phyloP scores from a whole-genome alignment of 148 eudicot species.

The Polygonum maritimum region DNA sequence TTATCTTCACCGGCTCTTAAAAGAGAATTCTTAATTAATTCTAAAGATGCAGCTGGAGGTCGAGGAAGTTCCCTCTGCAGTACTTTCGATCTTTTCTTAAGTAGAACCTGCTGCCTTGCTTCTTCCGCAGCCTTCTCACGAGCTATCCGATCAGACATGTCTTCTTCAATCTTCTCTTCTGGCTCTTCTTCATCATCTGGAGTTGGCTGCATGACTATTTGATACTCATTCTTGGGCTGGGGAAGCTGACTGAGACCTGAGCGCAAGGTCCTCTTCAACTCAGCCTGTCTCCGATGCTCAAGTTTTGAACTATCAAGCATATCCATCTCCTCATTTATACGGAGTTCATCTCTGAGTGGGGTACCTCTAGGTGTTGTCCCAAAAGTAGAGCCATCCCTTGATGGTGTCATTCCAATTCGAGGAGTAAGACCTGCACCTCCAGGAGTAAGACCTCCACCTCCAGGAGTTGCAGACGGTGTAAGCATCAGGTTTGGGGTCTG shows the following conservation, averaged over 20 bases:
- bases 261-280: slow-evolving; percentile 63
- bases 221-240: slow-evolving; percentile 93
- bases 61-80: slow-evolving; percentile 98
- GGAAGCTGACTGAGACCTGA: slow-evolving; percentile 82
- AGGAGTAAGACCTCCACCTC: slow-evolving; percentile 62
- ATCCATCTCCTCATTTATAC: slow-evolving; percentile 85
- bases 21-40: slow-evolving; percentile 58
- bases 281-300: slow-evolving; percentile 71
- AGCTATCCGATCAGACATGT: slow-evolving; percentile 93
- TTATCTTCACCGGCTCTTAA: slow-evolving; percentile 86
- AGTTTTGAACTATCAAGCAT: slow-evolving; percentile 67
- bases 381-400: slow-evolving; percentile 67
- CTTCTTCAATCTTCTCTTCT: slow-evolving; percentile 91
- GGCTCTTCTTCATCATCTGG: slow-evolving; percentile 83
- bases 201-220: slow-evolving; percentile 65
- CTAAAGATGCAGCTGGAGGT: slow-evolving; percentile 77
- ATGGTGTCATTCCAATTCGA: slow-evolving; percentile 81
- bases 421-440: slow-evolving; percentile 50
- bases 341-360: slow-evolving; percentile 92
- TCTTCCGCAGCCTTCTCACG: slow-evolving; percentile 94
- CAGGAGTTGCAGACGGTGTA: slow-evolving; percentile 88
- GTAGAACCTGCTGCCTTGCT: slow-evolving; percentile 73
- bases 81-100: slow-evolving; percentile 89
- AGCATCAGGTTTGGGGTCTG: slow-evolving; percentile 86
- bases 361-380: slow-evolving; percentile 91